Evolutionary conservation across 2,329 filamentous ascomycete species (phyloP).

Genomic region (Curvularia lunata): DNA sequence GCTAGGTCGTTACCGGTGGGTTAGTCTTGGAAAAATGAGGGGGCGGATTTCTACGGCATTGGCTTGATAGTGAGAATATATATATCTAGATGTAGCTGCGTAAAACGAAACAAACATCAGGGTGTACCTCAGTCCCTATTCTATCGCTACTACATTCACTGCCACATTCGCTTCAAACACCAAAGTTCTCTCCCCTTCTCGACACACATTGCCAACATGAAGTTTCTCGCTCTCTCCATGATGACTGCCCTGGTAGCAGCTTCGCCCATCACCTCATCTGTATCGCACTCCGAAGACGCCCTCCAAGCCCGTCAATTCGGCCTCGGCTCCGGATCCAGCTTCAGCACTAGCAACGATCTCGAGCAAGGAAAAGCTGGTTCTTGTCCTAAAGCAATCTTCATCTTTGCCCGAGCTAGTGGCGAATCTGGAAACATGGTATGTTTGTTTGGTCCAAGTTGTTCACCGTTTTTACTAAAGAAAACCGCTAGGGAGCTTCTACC

Average conservation of each 20-base stretch:
- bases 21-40: background rate
- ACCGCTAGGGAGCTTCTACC: slow-evolving; percentile 24
- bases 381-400: slow-evolving; percentile 38
- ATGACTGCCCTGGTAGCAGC: slow-evolving; percentile 20
- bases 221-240: slow-evolving; percentile 25
- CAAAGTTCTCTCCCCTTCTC: background rate
- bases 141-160: background rate
- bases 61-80: background rate
- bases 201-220: slow-evolving; percentile 24
- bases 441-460: background rate
- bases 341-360: slow-evolving; percentile 29
- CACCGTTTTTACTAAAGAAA: background rate
- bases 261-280: slow-evolving; percentile 20
- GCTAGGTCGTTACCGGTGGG: background rate
- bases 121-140: background rate
- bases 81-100: background rate
- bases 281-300: slow-evolving; percentile 12
- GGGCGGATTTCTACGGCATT: background rate
- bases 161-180: background rate
- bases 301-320: slow-evolving; percentile 26
- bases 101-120: slow-evolving; percentile 4
- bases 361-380: slow-evolving; percentile 23
- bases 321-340: too few relatives aligned
- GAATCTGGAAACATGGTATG: slow-evolving; percentile 40
- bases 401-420: slow-evolving; percentile 36